Conservation (phyloP, 768 basidiomycete genomes). For the Russula sp. region DNA sequence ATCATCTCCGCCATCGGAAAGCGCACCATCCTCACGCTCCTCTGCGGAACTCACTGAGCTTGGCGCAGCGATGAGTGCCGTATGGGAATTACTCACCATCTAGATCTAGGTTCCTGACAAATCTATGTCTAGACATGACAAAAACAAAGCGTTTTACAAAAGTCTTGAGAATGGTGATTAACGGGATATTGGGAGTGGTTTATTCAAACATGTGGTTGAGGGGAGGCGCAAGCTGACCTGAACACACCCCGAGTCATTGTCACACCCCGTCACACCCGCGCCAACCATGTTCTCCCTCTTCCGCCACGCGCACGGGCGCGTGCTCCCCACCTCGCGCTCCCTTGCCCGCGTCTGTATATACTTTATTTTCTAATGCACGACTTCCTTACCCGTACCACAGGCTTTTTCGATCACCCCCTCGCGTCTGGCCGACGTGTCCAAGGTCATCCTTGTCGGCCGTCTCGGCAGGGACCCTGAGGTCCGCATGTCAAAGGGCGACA, state of each 20-base stretch:
- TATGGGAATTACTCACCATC: constrained; percentile 38
- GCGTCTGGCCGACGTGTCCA: constrained; percentile 58
- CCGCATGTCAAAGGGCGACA: constrained; percentile 60
- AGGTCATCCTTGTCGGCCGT: constrained; percentile 69
- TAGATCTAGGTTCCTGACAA: constrained; percentile 80
- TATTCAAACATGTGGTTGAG: constrained; percentile 13
- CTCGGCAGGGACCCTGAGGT: constrained; percentile 65
- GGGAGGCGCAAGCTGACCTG: constrained; percentile 1
- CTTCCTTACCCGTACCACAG: constrained; percentile 31
- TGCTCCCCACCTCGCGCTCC: background rate
- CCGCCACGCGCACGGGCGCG: constrained; percentile 31
- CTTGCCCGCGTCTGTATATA: constrained; percentile 37
- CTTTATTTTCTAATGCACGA: constrained; percentile 19
- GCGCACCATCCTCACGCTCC: constrained; percentile 76
- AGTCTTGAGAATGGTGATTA: constrained; percentile 20
- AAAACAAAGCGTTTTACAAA: constrained; percentile 21
- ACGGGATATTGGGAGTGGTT: constrained; percentile 5
- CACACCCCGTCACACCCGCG: constrained; percentile 4
- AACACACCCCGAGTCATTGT: background rate
- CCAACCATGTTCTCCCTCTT: constrained; percentile 44
- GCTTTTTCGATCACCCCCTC: constrained; percentile 55
- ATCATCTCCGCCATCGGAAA: constrained; percentile 72
- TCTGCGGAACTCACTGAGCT: constrained; percentile 37
- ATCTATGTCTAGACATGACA: constrained; percentile 86
- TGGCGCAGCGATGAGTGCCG: constrained; percentile 1